Conservation (phyloP, 192 early-diverging fungal species). For the Allomyces javanicus region DNA sequence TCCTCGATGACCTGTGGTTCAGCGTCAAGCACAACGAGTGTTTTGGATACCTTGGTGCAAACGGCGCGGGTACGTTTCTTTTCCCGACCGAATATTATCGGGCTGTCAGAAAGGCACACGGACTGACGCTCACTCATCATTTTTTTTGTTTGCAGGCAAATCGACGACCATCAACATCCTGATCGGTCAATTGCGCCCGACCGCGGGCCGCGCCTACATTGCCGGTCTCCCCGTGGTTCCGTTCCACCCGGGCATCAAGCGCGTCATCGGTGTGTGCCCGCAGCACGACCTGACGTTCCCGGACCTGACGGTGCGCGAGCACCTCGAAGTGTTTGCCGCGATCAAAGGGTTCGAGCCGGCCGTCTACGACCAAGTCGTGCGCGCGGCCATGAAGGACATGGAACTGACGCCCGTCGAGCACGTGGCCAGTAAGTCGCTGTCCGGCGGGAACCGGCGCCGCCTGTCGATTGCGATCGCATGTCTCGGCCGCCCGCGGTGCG, state of each 20-base stretch:
- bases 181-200: neutral
- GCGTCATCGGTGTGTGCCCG: slow-evolving; percentile 21
- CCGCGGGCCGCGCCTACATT: slow-evolving; percentile 5
- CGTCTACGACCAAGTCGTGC: slow-evolving; percentile 9
- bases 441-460: slow-evolving; percentile 9
- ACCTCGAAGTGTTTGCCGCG: slow-evolving; percentile 15
- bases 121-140: neutral
- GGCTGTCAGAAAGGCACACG: no score
- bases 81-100: no score
- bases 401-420: slow-evolving; percentile 11
- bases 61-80: no score
- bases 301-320: slow-evolving; percentile 17
- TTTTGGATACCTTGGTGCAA: slow-evolving; percentile 5
- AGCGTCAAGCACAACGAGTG: slow-evolving; percentile 23
- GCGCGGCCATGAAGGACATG: slow-evolving; percentile 13
- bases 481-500: slow-evolving; percentile 7
- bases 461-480: slow-evolving; percentile 7
- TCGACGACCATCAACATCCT: neutral
- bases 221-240: slow-evolving; percentile 12
- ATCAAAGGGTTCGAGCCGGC: slow-evolving; percentile 11
- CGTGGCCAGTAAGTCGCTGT: slow-evolving; percentile 8
- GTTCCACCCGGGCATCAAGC: slow-evolving; percentile 12
- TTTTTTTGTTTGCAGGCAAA: neutral
- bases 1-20: slow-evolving; percentile 20
- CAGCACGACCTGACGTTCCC: slow-evolving; percentile 20